phyloP scores from a whole-genome alignment of 75 land plant genomes.

The Cunninghamia lanceolata region DNA sequence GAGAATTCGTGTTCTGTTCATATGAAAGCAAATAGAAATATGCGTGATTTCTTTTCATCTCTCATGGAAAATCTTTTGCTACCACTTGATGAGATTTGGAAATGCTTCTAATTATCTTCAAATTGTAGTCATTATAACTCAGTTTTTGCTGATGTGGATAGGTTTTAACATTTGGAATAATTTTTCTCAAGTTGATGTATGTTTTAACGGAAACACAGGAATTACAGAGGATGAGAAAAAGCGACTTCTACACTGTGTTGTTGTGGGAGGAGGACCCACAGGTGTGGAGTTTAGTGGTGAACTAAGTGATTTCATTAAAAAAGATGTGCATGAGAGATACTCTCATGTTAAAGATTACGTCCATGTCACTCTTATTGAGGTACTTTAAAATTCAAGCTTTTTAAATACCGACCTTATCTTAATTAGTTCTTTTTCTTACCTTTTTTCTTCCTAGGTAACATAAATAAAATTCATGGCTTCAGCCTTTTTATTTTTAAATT shows the following conservation, averaged over 20 bases:
- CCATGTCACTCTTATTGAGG: slow-evolving; percentile 95
- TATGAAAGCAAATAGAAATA: neutral
- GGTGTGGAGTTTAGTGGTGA: slow-evolving; percentile 99
- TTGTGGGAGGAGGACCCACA: slow-evolving; percentile 99
- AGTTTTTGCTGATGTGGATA: neutral
- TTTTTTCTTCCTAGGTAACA: neutral
- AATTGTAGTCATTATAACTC: neutral
- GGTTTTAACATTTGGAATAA: neutral
- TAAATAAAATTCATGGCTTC: neutral
- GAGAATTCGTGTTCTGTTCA: neutral
- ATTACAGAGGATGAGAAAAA: slow-evolving; percentile 68
- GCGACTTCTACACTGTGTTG: slow-evolving; percentile 89
- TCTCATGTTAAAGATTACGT: slow-evolving; percentile 85
- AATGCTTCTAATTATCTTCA: neutral
- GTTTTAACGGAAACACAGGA: slow-evolving; percentile 36
- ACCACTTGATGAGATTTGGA: neutral
- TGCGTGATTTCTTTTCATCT: neutral
- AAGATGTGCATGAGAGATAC: slow-evolving; percentile 83
- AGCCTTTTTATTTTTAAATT: neutral
- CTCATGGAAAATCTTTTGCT: neutral
- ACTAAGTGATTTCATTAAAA: slow-evolving; percentile 90
- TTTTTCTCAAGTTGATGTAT: neutral
- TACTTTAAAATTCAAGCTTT: slow-evolving; percentile 5
- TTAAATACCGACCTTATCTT: neutral
- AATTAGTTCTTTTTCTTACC: neutral